phyloP scores from a whole-genome alignment of 345 rosid species.

The Salix dunnii region DNA sequence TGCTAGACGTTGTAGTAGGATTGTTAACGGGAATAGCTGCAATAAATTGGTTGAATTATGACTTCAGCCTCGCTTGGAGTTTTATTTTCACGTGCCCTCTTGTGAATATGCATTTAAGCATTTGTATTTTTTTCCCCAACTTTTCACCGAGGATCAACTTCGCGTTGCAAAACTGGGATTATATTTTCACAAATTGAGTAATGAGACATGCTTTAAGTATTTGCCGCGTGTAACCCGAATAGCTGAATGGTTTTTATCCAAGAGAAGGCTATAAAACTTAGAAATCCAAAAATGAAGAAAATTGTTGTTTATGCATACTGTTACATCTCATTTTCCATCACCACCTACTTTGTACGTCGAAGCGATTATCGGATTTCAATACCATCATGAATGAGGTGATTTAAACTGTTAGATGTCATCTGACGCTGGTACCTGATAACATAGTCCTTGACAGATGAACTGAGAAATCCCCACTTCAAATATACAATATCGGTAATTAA shows the following conservation, averaged over 20 bases:
- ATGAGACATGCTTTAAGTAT: no score
- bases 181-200: background rate
- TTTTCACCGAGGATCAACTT: background rate
- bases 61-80: background rate
- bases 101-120: constrained; percentile 4
- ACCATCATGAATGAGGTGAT: background rate
- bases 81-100: background rate
- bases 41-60: constrained; percentile 16
- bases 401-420: no score
- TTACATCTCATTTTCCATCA: background rate
- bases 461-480: background rate
- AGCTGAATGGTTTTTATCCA: no score
- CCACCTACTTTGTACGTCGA: background rate
- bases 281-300: no score
- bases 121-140: background rate
- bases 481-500: background rate
- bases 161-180: background rate
- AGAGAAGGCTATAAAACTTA: no score
- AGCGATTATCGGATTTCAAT: background rate
- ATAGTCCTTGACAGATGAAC: background rate
- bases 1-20: background rate
- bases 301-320: background rate
- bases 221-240: no score
- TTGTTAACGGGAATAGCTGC: background rate
- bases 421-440: background rate